Conservation (phyloP, 306 rosid species). For the Ochetophila trinervis region DNA sequence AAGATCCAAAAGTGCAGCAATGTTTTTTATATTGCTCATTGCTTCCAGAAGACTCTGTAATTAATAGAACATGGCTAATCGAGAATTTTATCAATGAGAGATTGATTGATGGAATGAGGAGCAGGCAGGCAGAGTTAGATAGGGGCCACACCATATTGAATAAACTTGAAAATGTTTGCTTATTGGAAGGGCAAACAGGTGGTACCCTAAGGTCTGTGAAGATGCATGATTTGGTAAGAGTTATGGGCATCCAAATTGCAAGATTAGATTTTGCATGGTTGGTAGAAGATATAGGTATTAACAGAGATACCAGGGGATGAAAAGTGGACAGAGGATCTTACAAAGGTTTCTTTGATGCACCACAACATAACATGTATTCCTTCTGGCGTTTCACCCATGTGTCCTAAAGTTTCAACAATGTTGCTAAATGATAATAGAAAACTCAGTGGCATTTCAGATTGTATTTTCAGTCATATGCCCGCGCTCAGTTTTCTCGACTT, state of each 20-base stretch:
- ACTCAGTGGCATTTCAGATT: constrained; percentile 8
- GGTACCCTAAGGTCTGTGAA: neutral
- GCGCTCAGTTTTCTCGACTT: constrained; percentile 17
- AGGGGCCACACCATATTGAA: constrained; percentile 15
- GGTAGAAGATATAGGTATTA: constrained; percentile 9
- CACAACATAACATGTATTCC: neutral
- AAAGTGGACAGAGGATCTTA: constrained; percentile 11
- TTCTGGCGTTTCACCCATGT: neutral
- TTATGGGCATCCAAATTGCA: constrained; percentile 17
- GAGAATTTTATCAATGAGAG: constrained; percentile 24
- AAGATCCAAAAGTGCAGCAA: neutral
- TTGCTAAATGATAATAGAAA: neutral
- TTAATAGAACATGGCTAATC: constrained; percentile 10
- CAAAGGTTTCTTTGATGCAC: constrained; percentile 4
- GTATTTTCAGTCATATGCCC: constrained; percentile 8
- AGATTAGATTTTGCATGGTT: neutral
- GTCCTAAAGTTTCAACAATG: constrained; percentile 16
- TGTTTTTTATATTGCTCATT: constrained; percentile 25
- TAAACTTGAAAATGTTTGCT: constrained; percentile 12
- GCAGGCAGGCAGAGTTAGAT: constrained; percentile 2
- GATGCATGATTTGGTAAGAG: constrained; percentile 17
- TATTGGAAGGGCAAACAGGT: neutral
- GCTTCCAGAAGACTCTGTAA: constrained; percentile 24
- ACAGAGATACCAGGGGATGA: constrained; percentile 5
- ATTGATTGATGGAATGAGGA: constrained; percentile 14